Evolutionary conservation across 306 rosid genomes (phyloP), one percentile per base, ranked within the genome.

Genomic region (Styphnolobium japonicum): DNA sequence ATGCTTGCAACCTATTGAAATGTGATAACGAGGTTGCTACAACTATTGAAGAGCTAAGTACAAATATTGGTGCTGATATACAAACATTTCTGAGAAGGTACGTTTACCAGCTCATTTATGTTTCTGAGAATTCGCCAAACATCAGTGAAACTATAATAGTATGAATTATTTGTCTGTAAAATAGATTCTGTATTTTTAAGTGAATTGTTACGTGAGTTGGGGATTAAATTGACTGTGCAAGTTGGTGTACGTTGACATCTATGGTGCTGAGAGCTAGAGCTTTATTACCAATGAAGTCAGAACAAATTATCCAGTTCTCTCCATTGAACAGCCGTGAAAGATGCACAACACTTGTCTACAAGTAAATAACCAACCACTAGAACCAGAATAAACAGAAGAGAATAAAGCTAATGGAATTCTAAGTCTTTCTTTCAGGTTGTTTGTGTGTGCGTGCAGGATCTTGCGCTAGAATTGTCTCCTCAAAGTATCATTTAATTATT

Each of bases 1-100:
- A 91, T 74, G 68, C 80, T 25, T 87, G 88, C 88, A 89, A 85
- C 83, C 70, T 92, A 66, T 74, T 91, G 52, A 85, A 88, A 34
- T 73, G 82, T 70, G 76, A 46, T 62, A 53, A 77, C 42, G 87
- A 79, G 53, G 64, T 81, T 65, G 27, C 77, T 60, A 67, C 76
- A 85, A 79, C 81, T 40, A 29, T 79, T 69, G 94, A 94, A 65
- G 88, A 89, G 81, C 56, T 89, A 58, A 85, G 77, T 81, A 53
- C 78, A 78, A 61, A 57, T 55, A 40, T 89, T 9, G 90, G 97
- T 61, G 58, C 63, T 69, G 81, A 88, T 42, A 78, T 83, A 34
- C 67, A 48, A 57, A 36, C 29, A 31, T 29, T 71, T 39, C 10
- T 70, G 48, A 18, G 0, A 55, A 66, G 84, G 80, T 83, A 80